Percentiles rank a stretch among this genome's conserved stretches.
phyloP scores from a whole-genome alignment of 2,329 filamentous ascomycete genomes.

The Rutstroemia sp. region DNA sequence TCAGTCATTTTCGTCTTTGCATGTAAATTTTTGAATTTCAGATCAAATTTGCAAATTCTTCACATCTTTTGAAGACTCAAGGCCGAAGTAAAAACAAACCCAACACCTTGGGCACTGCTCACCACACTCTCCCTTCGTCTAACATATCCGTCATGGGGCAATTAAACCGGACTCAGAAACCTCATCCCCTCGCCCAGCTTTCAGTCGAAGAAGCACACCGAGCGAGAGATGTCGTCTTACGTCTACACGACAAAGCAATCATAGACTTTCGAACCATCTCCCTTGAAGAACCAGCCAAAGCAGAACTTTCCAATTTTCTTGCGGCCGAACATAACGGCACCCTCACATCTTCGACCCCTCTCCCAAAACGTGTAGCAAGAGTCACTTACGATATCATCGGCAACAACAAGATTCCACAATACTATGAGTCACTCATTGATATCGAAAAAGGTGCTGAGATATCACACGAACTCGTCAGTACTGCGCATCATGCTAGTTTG shows the following conservation, averaged over 20 bases:
- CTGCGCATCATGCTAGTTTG: constrained; percentile 41
- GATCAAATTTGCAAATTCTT: too few relatives aligned
- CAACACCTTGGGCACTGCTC: too few relatives aligned
- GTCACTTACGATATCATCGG: constrained; percentile 51
- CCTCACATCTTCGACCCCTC: constrained; percentile 29
- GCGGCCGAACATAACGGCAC: constrained; percentile 37
- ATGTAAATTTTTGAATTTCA: too few relatives aligned
- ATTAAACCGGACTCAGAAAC: background rate
- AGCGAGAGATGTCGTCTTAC: constrained; percentile 41
- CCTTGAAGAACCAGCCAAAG: constrained; percentile 46
- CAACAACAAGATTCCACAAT: constrained; percentile 42
- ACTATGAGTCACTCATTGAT: constrained; percentile 47
- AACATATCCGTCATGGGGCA: background rate
- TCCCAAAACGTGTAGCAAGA: constrained; percentile 43
- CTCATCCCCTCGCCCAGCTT: constrained; percentile 41
- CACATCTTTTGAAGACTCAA: too few relatives aligned
- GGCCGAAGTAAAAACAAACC: too few relatives aligned
- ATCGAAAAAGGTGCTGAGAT: constrained; percentile 36
- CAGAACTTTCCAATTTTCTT: constrained; percentile 41
- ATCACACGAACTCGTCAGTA: constrained; percentile 38
- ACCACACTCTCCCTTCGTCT: background rate
- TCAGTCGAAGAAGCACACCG: constrained; percentile 41
- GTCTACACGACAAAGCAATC: constrained; percentile 28
- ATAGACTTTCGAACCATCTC: constrained; percentile 57
- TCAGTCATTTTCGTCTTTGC: too few relatives aligned